Base-by-base conservation (phyloP, 805 yeast species). In the Cyberlindnera petersonii region DNA sequence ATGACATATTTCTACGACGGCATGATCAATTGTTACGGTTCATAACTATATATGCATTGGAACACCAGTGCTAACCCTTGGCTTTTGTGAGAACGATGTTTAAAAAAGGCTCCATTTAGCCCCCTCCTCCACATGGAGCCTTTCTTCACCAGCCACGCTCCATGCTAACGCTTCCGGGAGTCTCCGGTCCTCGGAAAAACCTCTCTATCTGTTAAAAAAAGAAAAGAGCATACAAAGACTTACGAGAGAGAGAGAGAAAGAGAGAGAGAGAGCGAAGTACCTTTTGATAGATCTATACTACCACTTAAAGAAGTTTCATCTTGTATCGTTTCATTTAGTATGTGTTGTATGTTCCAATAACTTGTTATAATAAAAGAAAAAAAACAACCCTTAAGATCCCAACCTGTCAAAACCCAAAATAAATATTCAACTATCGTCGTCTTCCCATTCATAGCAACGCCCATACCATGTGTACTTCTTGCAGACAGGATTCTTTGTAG, bases 401-500 rank as follows among this genome's bases (percentile, higher is more conserved):
- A n/a, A n/a, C n/a, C n/a, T n/a, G n/a, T n/a, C 19, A 26, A 6
- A 5, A 5, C 19, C 11, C 19, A 19, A 6, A 26, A 16, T 6
- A 5, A 14, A 8, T n/a, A 26, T 19, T 16, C 31, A 28, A n/a
- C n/a, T n/a, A n/a, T 20, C 35, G 11, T 32, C 28, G 32, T 44
- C 54, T 14, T 42, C 47, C 44, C 51, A 77, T 52, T 72, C 64
- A 16, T 55, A 42, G 48, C 83, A 77, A 63, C 76, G 72, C 7
- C 89, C 87, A 53, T 79, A 81, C 89, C 65, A 61, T 14, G 59
- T 59, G 44, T 52, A 47, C 38, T 54, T 52, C 21, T 50, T 44
- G 39, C 65, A 61, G 22, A 43, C 49, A n/a, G 55, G 57, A n/a
- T 33, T 47, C 18, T 41, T 39, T 2, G 56, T 52, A 1, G 57